Evolutionary conservation across 495 filamentous ascomycete genomes (phyloP), one percentile per base, ranked within the genome.

Genomic region (Penicillium ucsense): DNA sequence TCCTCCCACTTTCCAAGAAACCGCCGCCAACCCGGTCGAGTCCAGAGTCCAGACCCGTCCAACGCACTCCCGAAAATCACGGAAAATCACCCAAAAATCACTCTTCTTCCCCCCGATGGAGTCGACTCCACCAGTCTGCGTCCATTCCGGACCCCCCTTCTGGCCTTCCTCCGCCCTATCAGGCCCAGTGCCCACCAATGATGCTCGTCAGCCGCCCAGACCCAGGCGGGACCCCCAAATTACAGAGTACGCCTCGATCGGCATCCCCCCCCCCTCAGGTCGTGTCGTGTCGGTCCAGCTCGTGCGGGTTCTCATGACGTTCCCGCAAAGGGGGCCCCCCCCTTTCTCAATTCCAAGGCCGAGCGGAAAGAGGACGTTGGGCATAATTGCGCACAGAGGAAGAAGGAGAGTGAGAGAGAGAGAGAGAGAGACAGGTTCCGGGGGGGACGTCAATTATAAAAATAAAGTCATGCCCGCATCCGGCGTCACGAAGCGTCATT

Each of bases 291-390:
- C 20, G 20, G 20, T 20, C 20, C 20, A 20, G 20, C 20, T 20
- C 20, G 20, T 20, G 20, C 20, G 47, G 33, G 41, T 48, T 10
- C 44, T 44, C 58, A 62, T 62, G 59, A 62, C 59, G 59, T 62
- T 62, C 55, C 53, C 44, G 43, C 46, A 56, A 51, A 52, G 49
- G 53, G 51, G 57, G 50, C 40, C 41, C 41, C 41, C 33, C 34
- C 27, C 41, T 31, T 40, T 8, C 8, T 31, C 20, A 20, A 20
- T 20, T 20, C 20, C 20, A 20, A 20, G 20, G 20, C 20, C 20
- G 20, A 20, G 20, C 20, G 20, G 20, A 20, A 20, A 20, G 20
- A 20, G 20, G 1, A 20, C 20, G 20, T 20, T 20, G 20, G 20
- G 20, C 20, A 20, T 20, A 20, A 20, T 20, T 20, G 20, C 20